A percentile compares a stretch with the other conserved stretches of the same genome.
Evolutionary conservation across 176 grass and related monocot genomes (phyloP).

Genomic region (Saccharum spontaneum): DNA sequence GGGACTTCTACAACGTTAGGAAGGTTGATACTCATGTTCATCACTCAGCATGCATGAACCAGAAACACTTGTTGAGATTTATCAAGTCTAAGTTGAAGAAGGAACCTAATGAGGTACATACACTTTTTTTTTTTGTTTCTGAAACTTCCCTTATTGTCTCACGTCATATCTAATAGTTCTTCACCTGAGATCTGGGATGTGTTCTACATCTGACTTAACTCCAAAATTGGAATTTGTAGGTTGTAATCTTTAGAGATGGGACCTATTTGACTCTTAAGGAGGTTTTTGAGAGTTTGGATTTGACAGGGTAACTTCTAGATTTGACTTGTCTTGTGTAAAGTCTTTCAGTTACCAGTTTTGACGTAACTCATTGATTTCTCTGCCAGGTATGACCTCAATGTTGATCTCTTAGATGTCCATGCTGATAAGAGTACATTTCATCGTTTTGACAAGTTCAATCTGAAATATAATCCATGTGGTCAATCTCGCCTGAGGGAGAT

Average conservation of each 20-base stretch:
- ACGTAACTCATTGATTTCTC: constrained; percentile 14
- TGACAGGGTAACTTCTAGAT: constrained; percentile 72
- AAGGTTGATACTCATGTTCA: constrained; percentile 99
- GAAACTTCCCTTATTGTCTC: not conserved
- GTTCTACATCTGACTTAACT: constrained; percentile 2
- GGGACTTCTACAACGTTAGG: constrained; percentile 95
- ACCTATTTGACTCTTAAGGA: constrained; percentile 96
- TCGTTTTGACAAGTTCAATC: constrained; percentile 97
- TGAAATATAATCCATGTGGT: constrained; percentile 96
- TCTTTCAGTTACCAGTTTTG: not conserved
- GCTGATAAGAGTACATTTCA: constrained; percentile 99
- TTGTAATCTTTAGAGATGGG: constrained; percentile 97
- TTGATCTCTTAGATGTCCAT: constrained; percentile 96
- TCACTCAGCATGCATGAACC: constrained; percentile 99
- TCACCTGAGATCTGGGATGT: not conserved
- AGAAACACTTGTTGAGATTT: constrained; percentile 94
- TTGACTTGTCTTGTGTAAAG: not conserved
- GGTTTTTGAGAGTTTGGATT: constrained; percentile 94
- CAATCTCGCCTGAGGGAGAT: constrained; percentile 94
- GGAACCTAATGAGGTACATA: constrained; percentile 82
- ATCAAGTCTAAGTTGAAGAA: constrained; percentile 96
- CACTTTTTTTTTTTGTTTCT: constrained; percentile 7
- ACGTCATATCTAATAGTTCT: not conserved
- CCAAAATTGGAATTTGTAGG: constrained; percentile 50
- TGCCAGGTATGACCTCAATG: constrained; percentile 91